phyloP scores from a whole-genome alignment of 2,329 filamentous ascomycete genomes.

The Gnomoniopsis sp. region DNA sequence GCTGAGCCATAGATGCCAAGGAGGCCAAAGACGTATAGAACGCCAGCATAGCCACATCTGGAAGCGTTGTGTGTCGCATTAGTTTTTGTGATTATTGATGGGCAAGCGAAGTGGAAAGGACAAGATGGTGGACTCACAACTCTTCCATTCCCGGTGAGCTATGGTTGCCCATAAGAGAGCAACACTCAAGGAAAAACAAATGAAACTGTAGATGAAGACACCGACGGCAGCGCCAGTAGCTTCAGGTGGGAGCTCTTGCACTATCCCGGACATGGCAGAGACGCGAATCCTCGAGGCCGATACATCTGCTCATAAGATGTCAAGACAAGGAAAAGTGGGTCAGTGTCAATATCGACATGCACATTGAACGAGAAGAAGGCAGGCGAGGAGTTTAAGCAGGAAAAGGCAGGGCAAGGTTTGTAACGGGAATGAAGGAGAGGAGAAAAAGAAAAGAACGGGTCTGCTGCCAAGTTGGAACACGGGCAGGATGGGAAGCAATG shows the following conservation, averaged over 20 bases:
- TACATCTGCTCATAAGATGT: constrained; percentile 2
- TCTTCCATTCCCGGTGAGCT: constrained; percentile 30
- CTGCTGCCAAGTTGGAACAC: neutral
- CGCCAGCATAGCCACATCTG: constrained; percentile 39
- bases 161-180: constrained; percentile 13
- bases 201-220: constrained; percentile 14
- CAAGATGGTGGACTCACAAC: constrained; percentile 32
- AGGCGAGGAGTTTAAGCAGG: neutral
- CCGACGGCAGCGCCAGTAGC: constrained; percentile 12
- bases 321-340: neutral
- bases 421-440: neutral
- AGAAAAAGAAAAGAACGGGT: neutral
- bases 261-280: constrained; percentile 12
- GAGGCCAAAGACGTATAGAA: constrained; percentile 34
- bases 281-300: neutral
- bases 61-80: constrained; percentile 6
- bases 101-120: neutral
- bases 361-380: neutral
- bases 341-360: neutral
- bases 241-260: constrained; percentile 11
- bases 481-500: neutral
- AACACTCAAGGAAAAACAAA: constrained; percentile 10
- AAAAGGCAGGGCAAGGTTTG: neutral
- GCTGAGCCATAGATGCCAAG: constrained; percentile 37
- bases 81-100: neutral